These are phyloP conservation scores for Senna tora DNA, from an alignment of 306 rosid species.

Conservation along the genomic window DNA sequence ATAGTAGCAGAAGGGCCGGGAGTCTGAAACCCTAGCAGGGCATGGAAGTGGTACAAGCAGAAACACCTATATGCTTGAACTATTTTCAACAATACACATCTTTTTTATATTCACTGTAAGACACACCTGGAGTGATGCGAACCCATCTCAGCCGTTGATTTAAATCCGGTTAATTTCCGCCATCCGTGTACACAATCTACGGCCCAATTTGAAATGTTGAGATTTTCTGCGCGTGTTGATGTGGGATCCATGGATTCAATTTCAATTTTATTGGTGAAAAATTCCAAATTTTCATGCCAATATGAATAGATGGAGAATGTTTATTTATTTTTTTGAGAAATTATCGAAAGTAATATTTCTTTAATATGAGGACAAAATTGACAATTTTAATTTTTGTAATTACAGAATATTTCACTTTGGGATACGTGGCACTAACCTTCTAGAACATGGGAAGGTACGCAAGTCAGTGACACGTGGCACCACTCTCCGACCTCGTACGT, in stretches of 20 bases:
- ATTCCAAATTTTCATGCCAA: too few species aligned
- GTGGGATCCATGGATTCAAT: not conserved
- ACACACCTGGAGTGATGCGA: constrained; percentile 7
- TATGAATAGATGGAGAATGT: too few species aligned
- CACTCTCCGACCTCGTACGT: too few species aligned
- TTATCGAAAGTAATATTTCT: too few species aligned
- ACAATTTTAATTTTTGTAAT: too few species aligned
- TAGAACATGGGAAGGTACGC: too few species aligned
- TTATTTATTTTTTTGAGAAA: too few species aligned
- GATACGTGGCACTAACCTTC: too few species aligned
- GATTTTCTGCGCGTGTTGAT: not conserved
- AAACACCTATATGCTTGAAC: constrained; percentile 47
- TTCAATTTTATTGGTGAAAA: too few species aligned
- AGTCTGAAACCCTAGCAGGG: constrained; percentile 88
- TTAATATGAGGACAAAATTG: too few species aligned
- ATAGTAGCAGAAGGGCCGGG: constrained; percentile 50
- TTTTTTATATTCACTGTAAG: constrained; percentile 49
- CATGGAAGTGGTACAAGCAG: constrained; percentile 47
- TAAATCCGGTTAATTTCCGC: constrained; percentile 26
- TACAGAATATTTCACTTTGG: too few species aligned
- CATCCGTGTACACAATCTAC: constrained; percentile 34
- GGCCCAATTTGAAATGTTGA: constrained; percentile 45
- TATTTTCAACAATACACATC: constrained; percentile 27
- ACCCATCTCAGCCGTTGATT: constrained; percentile 40
- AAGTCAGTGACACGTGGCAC: too few species aligned